Base-by-base conservation (phyloP, 2,329 filamentous ascomycete species). In the Lasiodiplodia gonubiensis region DNA sequence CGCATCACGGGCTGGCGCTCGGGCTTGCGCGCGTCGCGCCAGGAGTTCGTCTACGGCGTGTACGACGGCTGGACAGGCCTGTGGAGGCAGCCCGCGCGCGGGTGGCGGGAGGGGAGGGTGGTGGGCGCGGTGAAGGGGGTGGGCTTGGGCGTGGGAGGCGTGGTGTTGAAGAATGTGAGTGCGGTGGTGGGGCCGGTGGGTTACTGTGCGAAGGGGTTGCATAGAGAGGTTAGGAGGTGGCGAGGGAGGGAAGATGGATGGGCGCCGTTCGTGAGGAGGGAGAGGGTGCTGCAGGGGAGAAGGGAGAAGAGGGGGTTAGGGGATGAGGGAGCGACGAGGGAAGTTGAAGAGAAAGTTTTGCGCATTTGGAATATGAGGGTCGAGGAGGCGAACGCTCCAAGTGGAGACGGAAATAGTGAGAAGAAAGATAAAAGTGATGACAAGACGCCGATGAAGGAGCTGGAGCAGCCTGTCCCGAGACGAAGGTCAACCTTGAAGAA, bases 21-120 rank as follows among this genome's bases (percentile, higher is more conserved):
- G 2, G 90, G 89, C 0, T 79, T 80, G 21, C 83, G 82, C 46
- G 89, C 89, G 0, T 88, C 88, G 0, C 81, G 87, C 6, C 80
- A 85, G 68, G 89, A 90, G 74, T 85, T 91, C 35, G 76, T 84
- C 0, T 88, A 86, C 68, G 89, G 89, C 4, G 78, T 91, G 14
- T 90, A 87, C 72, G 89, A 91, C 71, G 89, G 86, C 14, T 82
- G 88, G 59, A 88, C 87, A 0, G 89, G 89, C 0, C 75, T 92
- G 0, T 84, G 90, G 18, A 81, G 81, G 2, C 85, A 90, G 18
- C 89, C 89, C 0, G 78, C 85, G 51, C 83, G 82, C 0, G 88
- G 87, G 0, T 88, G 87, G 2, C 84, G 82, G 66, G 79, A 86
- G n/a, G 78, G 81, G 8, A 87, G 88, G 1, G 72, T 85, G 18